Evolutionary conservation across 2,329 filamentous ascomycete species (phyloP), one percentile per base, ranked within the genome.

Genomic region (Juglanconis juglandina): DNA sequence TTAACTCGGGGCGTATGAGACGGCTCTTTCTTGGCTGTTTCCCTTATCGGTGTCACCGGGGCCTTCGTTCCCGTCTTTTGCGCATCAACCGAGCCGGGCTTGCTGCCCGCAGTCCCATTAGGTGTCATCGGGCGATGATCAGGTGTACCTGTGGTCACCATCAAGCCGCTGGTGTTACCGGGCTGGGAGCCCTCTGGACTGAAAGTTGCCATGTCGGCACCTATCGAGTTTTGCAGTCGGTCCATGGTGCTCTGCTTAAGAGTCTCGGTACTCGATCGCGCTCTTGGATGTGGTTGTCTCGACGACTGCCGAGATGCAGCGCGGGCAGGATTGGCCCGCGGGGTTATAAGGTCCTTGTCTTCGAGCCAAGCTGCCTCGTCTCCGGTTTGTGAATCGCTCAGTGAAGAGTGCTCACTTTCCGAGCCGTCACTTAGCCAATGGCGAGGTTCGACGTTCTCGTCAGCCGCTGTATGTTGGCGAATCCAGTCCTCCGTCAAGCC

Each of bases 401-500:
- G 68, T 79, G 87, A 90, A 82, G 87, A 90, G 78, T 84, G 84
- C 79, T 91, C 89, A 72, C 88, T 92, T 68, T 84, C 85, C 70
- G 84, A 83, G 63, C 87, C 84, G 82, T 96, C 91, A 72, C 91
- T 96, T 66, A 92, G 81, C 92, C 92, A 96, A 74, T 92, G 88
- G 63, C 85, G 86, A 66, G 86, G 85, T 71, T 95, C 90, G 37
- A 83, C 84, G 66, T 86, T 82, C 65, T 81, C 82, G 66, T 88
- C 85, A 65, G 84, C 83, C n/a, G 87, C 83, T n/a, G 91, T 87
- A 70, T 93, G 91, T 63, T 91, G 89, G 63, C 90, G 88, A 66
- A 95, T 92, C 91, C 91, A 94, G 77, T 92, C 89, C 73, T 93
- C 89, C 0, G 89, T 92, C 57, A 93, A 82, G 61, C 88, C 86